phyloP scores from a whole-genome alignment of 495 filamentous ascomycete species.

The Bathelium albidoporum region DNA sequence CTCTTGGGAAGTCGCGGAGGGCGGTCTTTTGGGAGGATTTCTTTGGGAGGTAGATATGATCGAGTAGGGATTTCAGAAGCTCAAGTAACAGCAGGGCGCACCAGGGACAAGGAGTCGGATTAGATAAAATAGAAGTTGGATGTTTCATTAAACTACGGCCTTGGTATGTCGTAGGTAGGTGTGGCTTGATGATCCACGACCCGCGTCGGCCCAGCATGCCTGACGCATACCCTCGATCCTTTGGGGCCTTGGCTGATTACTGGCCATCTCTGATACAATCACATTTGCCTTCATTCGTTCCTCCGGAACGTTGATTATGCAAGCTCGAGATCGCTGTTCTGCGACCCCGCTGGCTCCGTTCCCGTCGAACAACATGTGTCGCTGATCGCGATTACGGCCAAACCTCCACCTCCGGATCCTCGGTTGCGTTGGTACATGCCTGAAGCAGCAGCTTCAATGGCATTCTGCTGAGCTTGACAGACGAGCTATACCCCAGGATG shows the following conservation, averaged over 20 bases:
- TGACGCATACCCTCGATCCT: too few species aligned
- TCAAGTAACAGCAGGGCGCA: too few species aligned
- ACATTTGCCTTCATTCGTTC: neutral
- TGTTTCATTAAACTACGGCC: neutral
- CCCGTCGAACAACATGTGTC: neutral
- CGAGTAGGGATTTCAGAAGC: too few species aligned
- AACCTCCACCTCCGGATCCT: neutral
- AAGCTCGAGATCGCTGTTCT: neutral
- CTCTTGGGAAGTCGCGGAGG: neutral
- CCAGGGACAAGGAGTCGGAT: too few species aligned
- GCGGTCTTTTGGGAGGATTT: neutral
- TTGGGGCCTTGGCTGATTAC: neutral
- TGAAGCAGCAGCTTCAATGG: neutral
- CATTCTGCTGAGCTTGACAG: neutral
- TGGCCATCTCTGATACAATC: neutral
- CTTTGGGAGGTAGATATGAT: too few species aligned
- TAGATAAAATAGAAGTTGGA: neutral
- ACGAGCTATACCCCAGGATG: neutral
- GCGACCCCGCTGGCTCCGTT: neutral
- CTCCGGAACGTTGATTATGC: neutral
- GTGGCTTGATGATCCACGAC: neutral
- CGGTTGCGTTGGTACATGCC: neutral
- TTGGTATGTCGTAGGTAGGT: neutral
- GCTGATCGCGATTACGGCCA: neutral
- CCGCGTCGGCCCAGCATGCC: neutral